These are phyloP conservation scores for Cetradonia linearis DNA, from an alignment of 495 filamentous ascomycete genomes.

Conservation along the genomic window DNA sequence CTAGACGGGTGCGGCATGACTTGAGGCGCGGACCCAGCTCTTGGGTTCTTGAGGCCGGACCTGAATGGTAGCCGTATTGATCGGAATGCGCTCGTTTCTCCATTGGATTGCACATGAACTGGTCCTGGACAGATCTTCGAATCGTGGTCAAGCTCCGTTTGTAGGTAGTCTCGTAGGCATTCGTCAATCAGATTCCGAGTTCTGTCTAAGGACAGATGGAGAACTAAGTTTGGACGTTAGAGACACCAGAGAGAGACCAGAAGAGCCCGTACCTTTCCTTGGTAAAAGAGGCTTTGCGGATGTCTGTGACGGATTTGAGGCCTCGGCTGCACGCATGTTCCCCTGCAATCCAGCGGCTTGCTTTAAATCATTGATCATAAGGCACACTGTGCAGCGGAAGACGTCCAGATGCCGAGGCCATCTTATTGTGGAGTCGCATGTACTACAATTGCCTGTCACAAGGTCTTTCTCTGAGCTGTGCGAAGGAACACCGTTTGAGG, in stretches of 20 bases:
- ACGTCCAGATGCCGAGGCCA: slow-evolving; percentile 69
- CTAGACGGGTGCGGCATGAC: slow-evolving; percentile 6
- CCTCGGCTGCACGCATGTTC: slow-evolving; percentile 23
- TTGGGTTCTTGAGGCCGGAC: not conserved
- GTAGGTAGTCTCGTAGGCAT: slow-evolving; percentile 45
- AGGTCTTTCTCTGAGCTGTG: slow-evolving; percentile 32
- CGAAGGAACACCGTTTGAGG: slow-evolving; percentile 29
- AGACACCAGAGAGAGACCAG: not conserved
- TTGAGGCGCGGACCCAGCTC: not conserved
- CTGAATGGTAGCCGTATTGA: not conserved
- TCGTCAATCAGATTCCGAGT: slow-evolving; percentile 43
- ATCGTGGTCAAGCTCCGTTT: slow-evolving; percentile 20
- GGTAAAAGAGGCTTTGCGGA: slow-evolving; percentile 9
- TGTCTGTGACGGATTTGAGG: slow-evolving; percentile 19
- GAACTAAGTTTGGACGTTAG: slow-evolving; percentile 23
- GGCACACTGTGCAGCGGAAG: slow-evolving; percentile 77
- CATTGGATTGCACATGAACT: not conserved
- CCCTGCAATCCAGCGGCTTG: slow-evolving; percentile 26
- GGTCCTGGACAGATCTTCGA: not conserved
- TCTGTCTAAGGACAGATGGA: slow-evolving; percentile 37
- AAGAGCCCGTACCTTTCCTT: slow-evolving; percentile 14
- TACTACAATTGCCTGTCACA: slow-evolving; percentile 67
- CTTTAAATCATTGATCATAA: slow-evolving; percentile 77
- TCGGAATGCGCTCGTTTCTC: not conserved
- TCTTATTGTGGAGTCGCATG: slow-evolving; percentile 68